Evolutionary conservation across 2,329 filamentous ascomycete genomes (phyloP).

Genomic region (Colletotrichum sidae): DNA sequence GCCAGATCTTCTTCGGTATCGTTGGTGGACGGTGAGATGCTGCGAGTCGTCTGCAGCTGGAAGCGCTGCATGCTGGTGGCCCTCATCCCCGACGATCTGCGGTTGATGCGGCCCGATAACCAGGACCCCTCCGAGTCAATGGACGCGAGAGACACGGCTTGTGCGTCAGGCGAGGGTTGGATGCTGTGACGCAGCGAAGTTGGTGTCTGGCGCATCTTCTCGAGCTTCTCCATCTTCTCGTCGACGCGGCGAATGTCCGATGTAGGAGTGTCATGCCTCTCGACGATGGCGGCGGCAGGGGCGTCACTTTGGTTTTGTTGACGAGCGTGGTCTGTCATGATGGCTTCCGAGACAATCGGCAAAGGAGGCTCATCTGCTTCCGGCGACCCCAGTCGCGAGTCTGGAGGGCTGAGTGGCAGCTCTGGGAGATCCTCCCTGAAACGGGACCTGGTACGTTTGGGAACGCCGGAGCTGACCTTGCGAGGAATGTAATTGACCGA

Average conservation of each 20-base stretch:
- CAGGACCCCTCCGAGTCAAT: slow-evolving; percentile 97
- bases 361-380: slow-evolving; percentile 65
- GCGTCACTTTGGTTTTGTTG: not conserved
- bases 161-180: slow-evolving; percentile 65
- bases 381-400: slow-evolving; percentile 83
- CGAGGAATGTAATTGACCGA: slow-evolving; percentile 52
- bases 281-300: slow-evolving; percentile 39
- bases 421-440: slow-evolving; percentile 95
- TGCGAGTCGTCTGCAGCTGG: slow-evolving; percentile 38
- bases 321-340: slow-evolving; percentile 35
- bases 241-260: slow-evolving; percentile 56
- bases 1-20: slow-evolving; percentile 74
- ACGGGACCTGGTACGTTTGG: slow-evolving; percentile 86
- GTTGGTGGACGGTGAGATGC: slow-evolving; percentile 49
- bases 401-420: slow-evolving; percentile 84
- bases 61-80: slow-evolving; percentile 51
- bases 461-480: slow-evolving; percentile 58
- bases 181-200: slow-evolving; percentile 54
- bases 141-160: slow-evolving; percentile 90
- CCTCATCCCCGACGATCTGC: slow-evolving; percentile 59
- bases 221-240: slow-evolving; percentile 44
- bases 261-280: slow-evolving; percentile 60
- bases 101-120: slow-evolving; percentile 80
- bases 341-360: slow-evolving; percentile 45
- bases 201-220: slow-evolving; percentile 56